A percentile compares a stretch with the other conserved stretches of the same genome.
Conservation (phyloP, 331 rosid genomes). For the Malus hybrid region DNA sequence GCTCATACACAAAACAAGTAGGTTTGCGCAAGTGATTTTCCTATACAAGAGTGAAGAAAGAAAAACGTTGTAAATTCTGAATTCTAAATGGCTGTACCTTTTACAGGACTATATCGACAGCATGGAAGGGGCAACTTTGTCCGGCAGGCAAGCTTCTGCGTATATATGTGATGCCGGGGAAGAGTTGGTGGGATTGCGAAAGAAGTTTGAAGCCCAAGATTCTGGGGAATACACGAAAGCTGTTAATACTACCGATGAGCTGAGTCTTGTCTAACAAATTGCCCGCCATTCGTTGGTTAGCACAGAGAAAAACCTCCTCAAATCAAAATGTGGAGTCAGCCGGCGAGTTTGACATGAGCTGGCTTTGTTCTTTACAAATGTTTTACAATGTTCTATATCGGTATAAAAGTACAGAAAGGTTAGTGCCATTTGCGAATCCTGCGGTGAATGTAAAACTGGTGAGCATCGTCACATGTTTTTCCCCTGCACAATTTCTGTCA, state of each 20-base stretch:
- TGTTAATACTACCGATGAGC: slow-evolving; percentile 49
- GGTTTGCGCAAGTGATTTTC: not conserved
- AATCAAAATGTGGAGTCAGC: not conserved
- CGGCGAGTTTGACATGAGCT: not conserved
- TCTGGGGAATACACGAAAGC: slow-evolving; percentile 22
- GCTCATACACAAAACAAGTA: slow-evolving; percentile 92
- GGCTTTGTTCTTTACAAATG: slow-evolving; percentile 8
- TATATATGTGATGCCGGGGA: slow-evolving; percentile 82
- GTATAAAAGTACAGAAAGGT: not conserved
- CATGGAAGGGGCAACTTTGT: slow-evolving; percentile 98
- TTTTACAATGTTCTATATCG: not conserved
- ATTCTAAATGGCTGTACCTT: not conserved
- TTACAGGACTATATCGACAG: slow-evolving; percentile 96
- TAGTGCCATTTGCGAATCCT: not conserved
- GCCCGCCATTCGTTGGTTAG: not conserved
- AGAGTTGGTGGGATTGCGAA: slow-evolving; percentile 57
- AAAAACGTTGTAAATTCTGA: not conserved
- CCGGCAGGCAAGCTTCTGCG: slow-evolving; percentile 88
- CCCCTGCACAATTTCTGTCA: no score
- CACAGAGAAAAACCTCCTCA: not conserved
- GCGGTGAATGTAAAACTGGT: not conserved
- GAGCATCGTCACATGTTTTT: not conserved
- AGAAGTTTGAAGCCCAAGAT: slow-evolving; percentile 39
- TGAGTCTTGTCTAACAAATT: slow-evolving; percentile 55
- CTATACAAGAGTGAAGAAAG: not conserved